These are phyloP conservation scores for Candida boidinii DNA, from an alignment of 805 yeast species.

Conservation along the genomic window DNA sequence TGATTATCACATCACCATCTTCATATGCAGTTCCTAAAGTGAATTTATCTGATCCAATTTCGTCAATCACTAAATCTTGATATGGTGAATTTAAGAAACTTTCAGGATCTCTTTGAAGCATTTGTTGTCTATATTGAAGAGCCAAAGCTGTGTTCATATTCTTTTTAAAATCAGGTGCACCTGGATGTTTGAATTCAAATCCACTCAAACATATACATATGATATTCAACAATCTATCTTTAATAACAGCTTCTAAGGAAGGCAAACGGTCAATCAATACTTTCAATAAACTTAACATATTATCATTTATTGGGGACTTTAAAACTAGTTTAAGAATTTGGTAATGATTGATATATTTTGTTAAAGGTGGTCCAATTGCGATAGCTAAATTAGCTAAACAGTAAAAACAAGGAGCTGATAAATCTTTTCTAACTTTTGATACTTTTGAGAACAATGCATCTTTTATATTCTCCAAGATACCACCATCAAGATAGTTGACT, in stretches of 20 bases:
- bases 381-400: slow-evolving; percentile 81
- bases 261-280: slow-evolving; percentile 68
- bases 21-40: slow-evolving; percentile 16
- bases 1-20: slow-evolving; percentile 30
- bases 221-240: slow-evolving; percentile 60
- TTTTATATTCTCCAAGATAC: slow-evolving; percentile 73
- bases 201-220: slow-evolving; percentile 77
- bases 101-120: slow-evolving; percentile 64
- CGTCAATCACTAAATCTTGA: neutral
- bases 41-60: slow-evolving; percentile 8
- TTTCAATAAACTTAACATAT: slow-evolving; percentile 68
- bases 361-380: slow-evolving; percentile 89
- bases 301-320: slow-evolving; percentile 75
- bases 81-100: slow-evolving; percentile 9
- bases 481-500: slow-evolving; percentile 82
- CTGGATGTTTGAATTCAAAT: slow-evolving; percentile 72
- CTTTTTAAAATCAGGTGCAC: slow-evolving; percentile 63
- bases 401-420: slow-evolving; percentile 79
- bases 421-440: slow-evolving; percentile 57
- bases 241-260: slow-evolving; percentile 65
- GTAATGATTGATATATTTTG: slow-evolving; percentile 80
- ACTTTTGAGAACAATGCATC: slow-evolving; percentile 64
- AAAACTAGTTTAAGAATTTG: slow-evolving; percentile 65
- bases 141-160: slow-evolving; percentile 61
- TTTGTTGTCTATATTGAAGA: slow-evolving; percentile 64